Base-by-base conservation (phyloP, 441 rosid species). In the Kokia cookei region DNA sequence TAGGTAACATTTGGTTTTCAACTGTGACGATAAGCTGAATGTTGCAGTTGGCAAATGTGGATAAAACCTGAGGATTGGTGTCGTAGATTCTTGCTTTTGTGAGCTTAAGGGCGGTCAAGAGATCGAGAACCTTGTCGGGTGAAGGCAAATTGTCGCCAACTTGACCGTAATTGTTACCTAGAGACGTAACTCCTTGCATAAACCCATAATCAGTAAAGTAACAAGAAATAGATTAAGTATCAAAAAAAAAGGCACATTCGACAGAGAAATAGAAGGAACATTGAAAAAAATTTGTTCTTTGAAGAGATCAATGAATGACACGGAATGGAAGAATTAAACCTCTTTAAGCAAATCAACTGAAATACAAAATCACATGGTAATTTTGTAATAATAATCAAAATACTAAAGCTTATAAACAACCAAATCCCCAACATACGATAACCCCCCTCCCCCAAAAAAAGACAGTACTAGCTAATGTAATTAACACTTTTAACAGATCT, bases 141-240 rank as follows among this genome's bases (percentile, higher is more conserved):
- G 87, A 74, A n/a, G 83, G 93, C 73, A 90, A 78, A 78, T 89
- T 87, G 77, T 87, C 74, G 11, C 77, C 95, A n/a, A 90, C 84
- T 85, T 90, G 95, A 13, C 95, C 95, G 22, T 90, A 90, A 69
- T 89, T 90, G 78, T 89, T 89, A 60, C 93, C 95, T 50, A 90
- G 78, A 43, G 89, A 83, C 2, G 71, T 70, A 12, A 82, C 90
- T 75, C 86, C 40, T 29, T 0, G 82, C 61, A 86, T 35, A 80
- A 81, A 59, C 43, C 87, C 86, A 79, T 69, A 73, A 79, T 78
- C 96, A 89, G 86, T 40, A 65, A 76, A 68, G 48, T 24, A 17
- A n/a, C 42, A 22, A 11, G 32, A 24, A 40, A 22, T 3, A 42
- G 67, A 65, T 17, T 63, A 2, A 64, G 48, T 43, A 7, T 27